Evolutionary conservation across 2,329 filamentous ascomycete species (phyloP).

Genomic region (Colletotrichum theobromicola): DNA sequence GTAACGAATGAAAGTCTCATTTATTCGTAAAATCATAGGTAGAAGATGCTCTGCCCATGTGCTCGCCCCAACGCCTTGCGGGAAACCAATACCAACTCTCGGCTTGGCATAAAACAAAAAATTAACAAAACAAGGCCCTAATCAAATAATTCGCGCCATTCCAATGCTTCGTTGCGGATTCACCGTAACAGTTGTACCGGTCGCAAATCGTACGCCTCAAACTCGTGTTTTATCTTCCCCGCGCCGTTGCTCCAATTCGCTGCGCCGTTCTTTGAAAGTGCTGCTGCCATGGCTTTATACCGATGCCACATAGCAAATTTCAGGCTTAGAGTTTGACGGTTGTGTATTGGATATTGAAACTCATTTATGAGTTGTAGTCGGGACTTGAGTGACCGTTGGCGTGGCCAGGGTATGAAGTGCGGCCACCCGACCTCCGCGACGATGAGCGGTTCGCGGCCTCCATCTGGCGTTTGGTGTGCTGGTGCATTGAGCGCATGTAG

Average conservation of each 20-base stretch:
- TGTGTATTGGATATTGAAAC: background rate
- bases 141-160: background rate
- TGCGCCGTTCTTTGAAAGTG: background rate
- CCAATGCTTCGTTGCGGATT: background rate
- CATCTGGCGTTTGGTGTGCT: constrained; percentile 71
- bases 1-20: background rate
- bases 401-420: constrained; percentile 22
- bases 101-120: background rate
- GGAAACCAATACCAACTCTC: background rate
- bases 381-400: constrained; percentile 31
- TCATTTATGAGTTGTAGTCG: constrained; percentile 1
- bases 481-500: constrained; percentile 67
- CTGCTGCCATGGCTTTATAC: background rate
- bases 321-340: rapidly evolving
- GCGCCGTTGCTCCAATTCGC: background rate
- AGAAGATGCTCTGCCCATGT: background rate
- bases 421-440: constrained; percentile 23
- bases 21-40: background rate
- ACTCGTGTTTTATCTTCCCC: background rate
- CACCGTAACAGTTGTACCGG: background rate
- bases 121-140: background rate
- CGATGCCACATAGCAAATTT: too few relatives aligned
- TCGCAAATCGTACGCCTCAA: background rate
- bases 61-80: background rate
- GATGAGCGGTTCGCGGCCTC: constrained; percentile 57